These are phyloP conservation scores for Perkinsus olseni DNA, from an alignment of 169 alveolate species.

Conservation along the genomic window DNA sequence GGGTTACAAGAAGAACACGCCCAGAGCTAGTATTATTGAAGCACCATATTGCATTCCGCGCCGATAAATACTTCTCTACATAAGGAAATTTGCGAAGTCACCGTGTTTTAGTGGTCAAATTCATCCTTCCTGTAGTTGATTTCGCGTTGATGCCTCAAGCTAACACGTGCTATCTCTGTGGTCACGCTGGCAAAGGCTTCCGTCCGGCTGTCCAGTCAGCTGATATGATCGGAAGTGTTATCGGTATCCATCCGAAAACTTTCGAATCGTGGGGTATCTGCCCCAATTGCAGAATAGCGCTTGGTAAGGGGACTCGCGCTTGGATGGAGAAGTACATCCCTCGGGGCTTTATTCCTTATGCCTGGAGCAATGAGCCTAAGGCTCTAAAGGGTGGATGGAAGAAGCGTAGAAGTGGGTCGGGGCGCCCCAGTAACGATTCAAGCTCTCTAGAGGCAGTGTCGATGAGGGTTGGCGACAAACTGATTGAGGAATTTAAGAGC, in stretches of 20 bases:
- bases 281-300: neutral
- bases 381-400: neutral
- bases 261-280: neutral
- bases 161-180: neutral
- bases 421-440: neutral
- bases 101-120: too few relatives aligned
- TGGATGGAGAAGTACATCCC: neutral
- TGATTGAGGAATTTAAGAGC: neutral
- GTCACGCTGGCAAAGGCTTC: neutral
- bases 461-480: neutral
- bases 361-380: neutral
- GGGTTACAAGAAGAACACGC: neutral
- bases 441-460: neutral
- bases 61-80: neutral
- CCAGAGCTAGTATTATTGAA: neutral
- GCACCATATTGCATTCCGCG: neutral
- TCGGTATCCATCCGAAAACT: too few relatives aligned
- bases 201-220: neutral
- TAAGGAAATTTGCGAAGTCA: neutral
- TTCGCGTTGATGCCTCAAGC: neutral
- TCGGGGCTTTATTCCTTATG: neutral
- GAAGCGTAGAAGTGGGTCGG: neutral
- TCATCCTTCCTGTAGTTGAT: too few relatives aligned
- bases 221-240: neutral
- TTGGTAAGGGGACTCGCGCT: neutral